A percentile compares a stretch with the other conserved stretches of the same genome.
Evolutionary conservation across 495 filamentous ascomycete species (phyloP).

Genomic region (Aspergillus affinis): DNA sequence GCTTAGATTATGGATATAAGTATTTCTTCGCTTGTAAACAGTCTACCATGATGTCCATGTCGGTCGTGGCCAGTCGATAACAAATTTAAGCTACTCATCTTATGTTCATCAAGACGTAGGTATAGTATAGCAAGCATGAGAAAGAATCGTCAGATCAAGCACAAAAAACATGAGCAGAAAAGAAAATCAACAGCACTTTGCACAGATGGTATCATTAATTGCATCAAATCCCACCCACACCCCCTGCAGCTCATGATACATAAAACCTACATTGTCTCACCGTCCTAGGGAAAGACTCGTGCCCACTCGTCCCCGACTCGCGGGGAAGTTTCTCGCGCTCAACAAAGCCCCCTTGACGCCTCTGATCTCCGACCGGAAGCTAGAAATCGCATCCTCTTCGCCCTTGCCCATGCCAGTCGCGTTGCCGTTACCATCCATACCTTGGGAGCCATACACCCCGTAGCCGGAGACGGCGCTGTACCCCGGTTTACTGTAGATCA

Average conservation of each 20-base stretch:
- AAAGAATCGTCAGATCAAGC: background rate
- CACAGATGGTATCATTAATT: background rate
- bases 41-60: too few species aligned
- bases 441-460: conserved; percentile 30
- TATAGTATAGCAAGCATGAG: background rate
- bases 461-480: conserved; percentile 36
- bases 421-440: conserved; percentile 26
- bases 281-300: conserved; percentile 18
- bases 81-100: too few species aligned
- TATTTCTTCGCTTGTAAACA: too few species aligned
- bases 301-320: conserved; percentile 35
- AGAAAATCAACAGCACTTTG: background rate
- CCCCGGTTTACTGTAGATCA: conserved; percentile 46
- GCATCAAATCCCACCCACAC: background rate
- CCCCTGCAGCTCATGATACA: background rate
- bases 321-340: conserved; percentile 68
- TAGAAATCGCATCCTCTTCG: conserved; percentile 74
- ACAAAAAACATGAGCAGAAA: too few species aligned
- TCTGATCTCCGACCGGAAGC: conserved; percentile 79
- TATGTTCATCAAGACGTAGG: too few species aligned
- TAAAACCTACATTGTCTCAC: background rate
- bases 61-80: too few species aligned
- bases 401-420: conserved; percentile 43
- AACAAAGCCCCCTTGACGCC: conserved; percentile 91
- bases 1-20: too few species aligned